phyloP scores from a whole-genome alignment of 2,329 filamentous ascomycete genomes.

The Fusarium nygamai region DNA sequence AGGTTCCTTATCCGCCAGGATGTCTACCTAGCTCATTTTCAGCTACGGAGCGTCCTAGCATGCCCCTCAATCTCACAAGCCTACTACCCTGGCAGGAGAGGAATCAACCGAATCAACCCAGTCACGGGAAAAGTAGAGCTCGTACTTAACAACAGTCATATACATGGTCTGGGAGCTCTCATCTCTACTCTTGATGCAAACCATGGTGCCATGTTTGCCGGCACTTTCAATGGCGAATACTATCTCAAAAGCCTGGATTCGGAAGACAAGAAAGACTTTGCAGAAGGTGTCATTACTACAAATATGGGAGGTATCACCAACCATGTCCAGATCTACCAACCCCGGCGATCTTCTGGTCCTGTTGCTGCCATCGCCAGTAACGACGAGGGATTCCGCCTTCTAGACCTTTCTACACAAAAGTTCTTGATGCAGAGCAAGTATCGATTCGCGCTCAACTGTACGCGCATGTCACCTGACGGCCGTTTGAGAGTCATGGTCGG shows the following conservation, averaged over 20 bases:
- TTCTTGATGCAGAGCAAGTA: slow-evolving; percentile 66
- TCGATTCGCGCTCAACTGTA: slow-evolving; percentile 74
- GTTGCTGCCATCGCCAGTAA: slow-evolving; percentile 71
- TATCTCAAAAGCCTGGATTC: slow-evolving; percentile 58
- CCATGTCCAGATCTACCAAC: slow-evolving; percentile 67
- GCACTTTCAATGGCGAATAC: slow-evolving; percentile 68
- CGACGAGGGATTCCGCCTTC: slow-evolving; percentile 65
- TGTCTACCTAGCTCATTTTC: slow-evolving; percentile 70
- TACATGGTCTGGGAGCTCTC: slow-evolving; percentile 50
- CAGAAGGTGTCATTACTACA: slow-evolving; percentile 59
- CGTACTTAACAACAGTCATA: slow-evolving; percentile 56
- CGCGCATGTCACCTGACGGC: slow-evolving; percentile 75
- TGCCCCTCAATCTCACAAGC: slow-evolving; percentile 64
- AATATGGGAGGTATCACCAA: slow-evolving; percentile 69
- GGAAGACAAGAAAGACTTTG: slow-evolving; percentile 47
- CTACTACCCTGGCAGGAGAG: slow-evolving; percentile 64
- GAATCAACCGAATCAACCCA: slow-evolving; percentile 64
- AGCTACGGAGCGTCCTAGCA: slow-evolving; percentile 70
- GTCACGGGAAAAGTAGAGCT: slow-evolving; percentile 56
- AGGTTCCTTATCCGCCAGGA: slow-evolving; percentile 65
- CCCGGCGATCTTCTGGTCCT: slow-evolving; percentile 62
- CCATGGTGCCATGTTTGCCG: slow-evolving; percentile 66
- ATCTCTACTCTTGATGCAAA: slow-evolving; percentile 63
- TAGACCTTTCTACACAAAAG: slow-evolving; percentile 68
- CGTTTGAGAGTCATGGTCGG: slow-evolving; percentile 79